Evolutionary conservation across 1,284 basidiomycete species (phyloP).

Genomic region (Pholiota adiposa): DNA sequence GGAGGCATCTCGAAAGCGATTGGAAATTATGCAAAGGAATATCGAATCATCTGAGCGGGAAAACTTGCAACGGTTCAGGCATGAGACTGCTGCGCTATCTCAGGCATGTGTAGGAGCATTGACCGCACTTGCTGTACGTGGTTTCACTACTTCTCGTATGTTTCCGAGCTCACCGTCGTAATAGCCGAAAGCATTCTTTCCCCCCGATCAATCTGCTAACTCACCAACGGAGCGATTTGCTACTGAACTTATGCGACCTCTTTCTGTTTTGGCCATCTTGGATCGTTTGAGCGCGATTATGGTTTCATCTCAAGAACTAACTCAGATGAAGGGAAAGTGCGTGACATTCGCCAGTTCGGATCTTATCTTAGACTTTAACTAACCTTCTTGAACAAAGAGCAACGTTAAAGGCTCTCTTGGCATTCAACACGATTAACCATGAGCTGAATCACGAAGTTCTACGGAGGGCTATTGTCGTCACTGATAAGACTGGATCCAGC

Average conservation of each 20-base stretch:
- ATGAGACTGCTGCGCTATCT: constrained; percentile 75
- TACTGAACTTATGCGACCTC: constrained; percentile 53
- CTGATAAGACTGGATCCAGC: constrained; percentile 56
- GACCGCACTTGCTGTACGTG: constrained; percentile 83
- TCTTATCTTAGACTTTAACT: not conserved
- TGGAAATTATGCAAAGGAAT: constrained; percentile 76
- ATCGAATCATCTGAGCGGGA: constrained; percentile 55
- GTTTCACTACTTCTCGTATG: not conserved
- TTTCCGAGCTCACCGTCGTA: constrained; percentile 11
- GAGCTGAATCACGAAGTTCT: constrained; percentile 75
- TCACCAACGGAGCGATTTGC: constrained; percentile 64
- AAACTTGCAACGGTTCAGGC: constrained; percentile 71
- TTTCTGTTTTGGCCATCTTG: constrained; percentile 56
- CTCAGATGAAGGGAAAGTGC: constrained; percentile 66
- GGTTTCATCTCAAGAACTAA: constrained; percentile 55
- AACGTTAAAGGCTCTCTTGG: constrained; percentile 76
- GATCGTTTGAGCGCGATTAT: constrained; percentile 73
- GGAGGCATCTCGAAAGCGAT: constrained; percentile 75
- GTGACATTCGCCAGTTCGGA: constrained; percentile 27
- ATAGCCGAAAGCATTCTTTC: constrained; percentile 76
- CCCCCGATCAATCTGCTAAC: constrained; percentile 58
- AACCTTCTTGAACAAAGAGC: constrained; percentile 52
- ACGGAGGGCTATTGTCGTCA: constrained; percentile 71
- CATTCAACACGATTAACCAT: constrained; percentile 60
- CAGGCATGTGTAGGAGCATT: constrained; percentile 82